Evolutionary conservation across 331 rosid genomes (phyloP).

Genomic region (Ulmus americana): DNA sequence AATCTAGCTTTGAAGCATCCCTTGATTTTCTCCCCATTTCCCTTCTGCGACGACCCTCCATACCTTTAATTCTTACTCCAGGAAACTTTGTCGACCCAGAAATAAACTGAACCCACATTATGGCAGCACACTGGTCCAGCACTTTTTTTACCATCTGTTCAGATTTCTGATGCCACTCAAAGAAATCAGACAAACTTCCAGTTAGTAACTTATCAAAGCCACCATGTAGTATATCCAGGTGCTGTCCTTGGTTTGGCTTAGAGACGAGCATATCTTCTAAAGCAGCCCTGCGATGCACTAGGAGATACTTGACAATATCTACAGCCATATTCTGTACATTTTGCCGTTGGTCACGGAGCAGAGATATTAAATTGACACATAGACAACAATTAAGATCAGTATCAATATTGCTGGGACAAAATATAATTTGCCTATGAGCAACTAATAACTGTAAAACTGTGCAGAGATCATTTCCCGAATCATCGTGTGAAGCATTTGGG

Average conservation of each 20-base stretch:
- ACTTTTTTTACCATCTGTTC: constrained; percentile 66
- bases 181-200: constrained; percentile 63
- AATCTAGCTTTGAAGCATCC: constrained; percentile 72
- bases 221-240: constrained; percentile 75
- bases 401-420: constrained; percentile 92
- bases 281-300: constrained; percentile 87
- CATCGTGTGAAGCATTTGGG: constrained; percentile 44
- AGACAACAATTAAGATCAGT: constrained; percentile 93
- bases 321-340: constrained; percentile 78
- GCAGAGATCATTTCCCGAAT: constrained; percentile 68
- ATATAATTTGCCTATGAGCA: constrained; percentile 83
- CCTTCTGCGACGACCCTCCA: constrained; percentile 91
- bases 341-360: constrained; percentile 64
- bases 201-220: constrained; percentile 92
- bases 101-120: constrained; percentile 97
- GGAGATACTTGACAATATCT: constrained; percentile 81
- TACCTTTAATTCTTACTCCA: constrained; percentile 89
- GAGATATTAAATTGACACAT: constrained; percentile 78
- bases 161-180: constrained; percentile 72
- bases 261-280: constrained; percentile 88
- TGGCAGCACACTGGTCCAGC: constrained; percentile 86
- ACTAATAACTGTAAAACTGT: constrained; percentile 78
- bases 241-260: constrained; percentile 82
- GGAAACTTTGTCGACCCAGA: constrained; percentile 90
- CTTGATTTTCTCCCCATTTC: constrained; percentile 85